These are phyloP conservation scores for Lepidium campestre DNA, from an alignment of 441 rosid species.

Conservation along the genomic window DNA sequence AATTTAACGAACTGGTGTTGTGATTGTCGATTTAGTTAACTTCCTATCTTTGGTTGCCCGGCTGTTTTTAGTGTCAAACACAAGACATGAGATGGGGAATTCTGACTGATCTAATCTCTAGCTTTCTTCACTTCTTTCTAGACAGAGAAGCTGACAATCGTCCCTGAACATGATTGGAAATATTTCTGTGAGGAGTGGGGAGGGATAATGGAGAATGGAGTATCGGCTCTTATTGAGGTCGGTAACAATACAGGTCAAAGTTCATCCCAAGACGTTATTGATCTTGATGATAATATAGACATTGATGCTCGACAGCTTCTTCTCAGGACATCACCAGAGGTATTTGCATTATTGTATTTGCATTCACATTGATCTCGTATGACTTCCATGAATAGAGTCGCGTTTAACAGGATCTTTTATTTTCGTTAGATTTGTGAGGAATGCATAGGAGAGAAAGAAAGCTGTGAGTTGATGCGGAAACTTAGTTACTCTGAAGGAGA, in stretches of 20 bases:
- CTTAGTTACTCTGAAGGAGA: constrained; percentile 77
- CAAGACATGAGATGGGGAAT: not conserved
- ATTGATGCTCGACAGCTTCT: constrained; percentile 44
- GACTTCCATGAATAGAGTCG: not conserved
- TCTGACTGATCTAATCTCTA: constrained; percentile 19
- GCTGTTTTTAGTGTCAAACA: not conserved
- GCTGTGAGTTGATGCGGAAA: constrained; percentile 85
- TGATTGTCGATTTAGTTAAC: constrained; percentile 9
- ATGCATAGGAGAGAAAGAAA: constrained; percentile 95
- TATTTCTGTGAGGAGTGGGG: constrained; percentile 98
- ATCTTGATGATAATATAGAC: constrained; percentile 54
- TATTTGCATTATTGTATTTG: constrained; percentile 27
- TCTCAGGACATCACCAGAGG: constrained; percentile 78
- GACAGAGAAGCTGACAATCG: constrained; percentile 86
- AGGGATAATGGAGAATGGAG: constrained; percentile 59
- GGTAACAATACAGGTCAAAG: constrained; percentile 28
- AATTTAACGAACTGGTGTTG: not conserved
- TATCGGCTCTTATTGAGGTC: constrained; percentile 66
- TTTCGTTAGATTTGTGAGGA: constrained; percentile 69
- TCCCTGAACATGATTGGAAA: constrained; percentile 88
- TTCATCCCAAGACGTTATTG: constrained; percentile 33
- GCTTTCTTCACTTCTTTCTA: constrained; percentile 33
- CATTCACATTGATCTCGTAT: not conserved
- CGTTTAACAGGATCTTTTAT: not conserved
- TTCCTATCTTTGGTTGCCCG: not conserved